Evolutionary conservation across 768 basidiomycete genomes (phyloP), one percentile per base, ranked within the genome.

Genomic region (Mycena amicta): DNA sequence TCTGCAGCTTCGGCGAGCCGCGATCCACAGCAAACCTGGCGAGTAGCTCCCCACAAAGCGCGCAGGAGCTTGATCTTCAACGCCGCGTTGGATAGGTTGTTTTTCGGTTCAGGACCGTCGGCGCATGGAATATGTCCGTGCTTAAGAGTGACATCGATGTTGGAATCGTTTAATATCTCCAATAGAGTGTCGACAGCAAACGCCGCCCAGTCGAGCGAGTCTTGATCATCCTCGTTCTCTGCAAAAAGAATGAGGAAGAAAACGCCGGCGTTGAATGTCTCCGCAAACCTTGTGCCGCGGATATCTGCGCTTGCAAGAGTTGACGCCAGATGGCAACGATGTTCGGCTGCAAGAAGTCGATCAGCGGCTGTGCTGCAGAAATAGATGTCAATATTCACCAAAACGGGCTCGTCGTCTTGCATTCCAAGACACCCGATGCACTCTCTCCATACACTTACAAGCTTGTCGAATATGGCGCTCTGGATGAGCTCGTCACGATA

Each of bases 31-130:
- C 88, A 75, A 6, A 75, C 67, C 3, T 68, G 68, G 30, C 76
- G 77, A 52, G 82, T 73, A 40, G 71, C 69, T 1, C 69, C 64
- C 88, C 88, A 90, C 31, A 91, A 77, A n/a, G 80, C 76, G 23
- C 79, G 79, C 8, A 84, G 75, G 20, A 88, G 70, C 4, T 72
- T 73, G n/a, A 92, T 69, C 68, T 86, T 90, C 52, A 88, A 69
- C 16, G 74, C 81, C 63, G 68, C 71, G 69, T 80, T 83, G 57
- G 70, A 76, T 51, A 64, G 33, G 4, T 39, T 25, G 51, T 51
- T 57, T 53, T 52, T 53, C 29, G 50, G 47, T 25, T 60, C 57
- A 27, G 55, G 60, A 52, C 55, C 54, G 51, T 55, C 64, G 33
- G 53, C 56, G 29, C 59, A 57, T 39, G 25, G 59, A 52, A 64